Conservation (phyloP, 164 flowering plant species). For the Kingdonia uniflora region DNA sequence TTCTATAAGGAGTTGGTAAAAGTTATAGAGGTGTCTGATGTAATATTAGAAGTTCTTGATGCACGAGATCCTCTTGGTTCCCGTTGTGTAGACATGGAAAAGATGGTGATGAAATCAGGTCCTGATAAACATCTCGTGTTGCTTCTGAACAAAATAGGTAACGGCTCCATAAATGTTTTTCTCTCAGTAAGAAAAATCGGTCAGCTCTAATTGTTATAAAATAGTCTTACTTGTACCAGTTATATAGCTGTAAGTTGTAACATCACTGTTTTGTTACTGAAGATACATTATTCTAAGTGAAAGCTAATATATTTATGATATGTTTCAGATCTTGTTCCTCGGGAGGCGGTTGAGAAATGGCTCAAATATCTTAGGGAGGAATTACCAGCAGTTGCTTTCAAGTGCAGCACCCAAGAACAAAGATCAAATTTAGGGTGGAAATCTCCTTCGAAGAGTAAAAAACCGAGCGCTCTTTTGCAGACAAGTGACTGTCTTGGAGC, state of each 20-base stretch:
- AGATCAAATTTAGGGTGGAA: slow-evolving; percentile 86
- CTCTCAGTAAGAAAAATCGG: too few species aligned
- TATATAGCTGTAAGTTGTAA: too few species aligned
- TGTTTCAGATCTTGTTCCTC: slow-evolving; percentile 87
- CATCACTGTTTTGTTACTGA: too few species aligned
- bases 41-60: slow-evolving; percentile 93
- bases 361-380: slow-evolving; percentile 89
- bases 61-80: slow-evolving; percentile 97
- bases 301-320: neutral
- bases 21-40: slow-evolving; percentile 93
- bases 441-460: slow-evolving; percentile 16
- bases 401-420: slow-evolving; percentile 83
- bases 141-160: slow-evolving; percentile 94
- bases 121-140: slow-evolving; percentile 85
- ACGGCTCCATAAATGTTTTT: neutral
- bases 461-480: slow-evolving; percentile 48
- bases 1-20: slow-evolving; percentile 90
- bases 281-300: too few species aligned
- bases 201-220: too few species aligned
- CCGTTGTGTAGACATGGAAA: slow-evolving; percentile 90
- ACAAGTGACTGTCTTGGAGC: slow-evolving; percentile 99
- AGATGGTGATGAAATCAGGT: slow-evolving; percentile 69
- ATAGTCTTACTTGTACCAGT: too few species aligned
- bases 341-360: slow-evolving; percentile 95
- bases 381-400: slow-evolving; percentile 90